These are phyloP conservation scores for Yarrowia bubula DNA, from an alignment of 805 yeast species.

Conservation along the genomic window DNA sequence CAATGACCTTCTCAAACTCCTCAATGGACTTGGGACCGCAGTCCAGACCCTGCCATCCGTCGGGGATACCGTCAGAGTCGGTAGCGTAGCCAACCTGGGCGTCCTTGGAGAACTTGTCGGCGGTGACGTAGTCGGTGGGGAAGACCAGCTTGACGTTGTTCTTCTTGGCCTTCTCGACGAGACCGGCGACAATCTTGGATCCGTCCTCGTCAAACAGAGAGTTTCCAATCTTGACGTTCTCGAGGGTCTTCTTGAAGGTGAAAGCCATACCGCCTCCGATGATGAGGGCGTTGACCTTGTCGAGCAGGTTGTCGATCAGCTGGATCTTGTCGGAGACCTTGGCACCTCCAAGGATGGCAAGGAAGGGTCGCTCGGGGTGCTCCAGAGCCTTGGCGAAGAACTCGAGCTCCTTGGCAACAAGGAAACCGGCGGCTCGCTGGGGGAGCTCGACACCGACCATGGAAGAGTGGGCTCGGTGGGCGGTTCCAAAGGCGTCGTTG, in stretches of 20 bases:
- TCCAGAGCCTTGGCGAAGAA: constrained; percentile 98
- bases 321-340: constrained; percentile 98
- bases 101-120: constrained; percentile 88
- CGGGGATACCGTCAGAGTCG: constrained; percentile 90
- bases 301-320: constrained; percentile 86
- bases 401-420: constrained; percentile 94
- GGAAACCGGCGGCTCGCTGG: constrained; percentile 98
- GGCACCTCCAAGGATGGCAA: constrained; percentile 99
- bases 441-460: constrained; percentile 97
- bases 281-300: constrained; percentile 91
- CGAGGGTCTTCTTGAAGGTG: constrained; percentile 94
- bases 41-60: constrained; percentile 93
- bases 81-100: constrained; percentile 84
- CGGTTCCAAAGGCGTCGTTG: constrained; percentile 98
- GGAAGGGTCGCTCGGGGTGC: constrained; percentile 96
- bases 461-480: constrained; percentile 99
- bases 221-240: constrained; percentile 82
- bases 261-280: constrained; percentile 99
- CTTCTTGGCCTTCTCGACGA: constrained; percentile 94
- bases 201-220: constrained; percentile 93
- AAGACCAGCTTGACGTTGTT: constrained; percentile 89
- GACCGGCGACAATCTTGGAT: constrained; percentile 88
- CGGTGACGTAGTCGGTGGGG: constrained; percentile 95
- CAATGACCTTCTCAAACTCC: constrained; percentile 77
- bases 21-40: constrained; percentile 86